A percentile compares a stretch with the other conserved stretches of the same genome.
Conservation (phyloP, 495 filamentous ascomycete genomes). For the Hypoxylon intermedium region DNA sequence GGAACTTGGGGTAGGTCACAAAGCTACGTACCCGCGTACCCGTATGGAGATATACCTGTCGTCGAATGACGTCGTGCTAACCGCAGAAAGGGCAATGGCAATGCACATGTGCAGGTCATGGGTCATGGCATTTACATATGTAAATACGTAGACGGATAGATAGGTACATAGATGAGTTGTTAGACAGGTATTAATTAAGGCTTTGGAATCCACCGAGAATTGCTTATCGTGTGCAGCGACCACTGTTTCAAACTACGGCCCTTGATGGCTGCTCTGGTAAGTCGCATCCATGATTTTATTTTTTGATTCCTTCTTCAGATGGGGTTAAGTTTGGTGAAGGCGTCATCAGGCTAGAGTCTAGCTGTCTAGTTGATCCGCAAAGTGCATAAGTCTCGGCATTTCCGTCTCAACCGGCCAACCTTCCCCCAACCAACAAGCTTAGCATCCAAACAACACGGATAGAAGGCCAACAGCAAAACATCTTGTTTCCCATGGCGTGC, state of each 20-base stretch:
- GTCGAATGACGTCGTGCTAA: conserved; percentile 26
- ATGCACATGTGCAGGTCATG: no score
- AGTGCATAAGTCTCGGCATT: background rate
- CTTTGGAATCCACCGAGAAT: no score
- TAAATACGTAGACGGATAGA: no score
- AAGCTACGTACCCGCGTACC: no score
- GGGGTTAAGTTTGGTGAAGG: background rate
- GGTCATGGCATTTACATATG: no score
- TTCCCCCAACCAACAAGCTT: no score
- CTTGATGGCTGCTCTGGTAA: conserved; percentile 60
- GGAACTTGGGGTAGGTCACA: no score
- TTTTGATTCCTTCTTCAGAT: background rate
- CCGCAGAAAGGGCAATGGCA: background rate
- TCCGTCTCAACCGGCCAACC: background rate
- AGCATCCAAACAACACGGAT: background rate
- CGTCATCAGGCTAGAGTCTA: background rate
- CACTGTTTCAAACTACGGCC: conserved; percentile 19
- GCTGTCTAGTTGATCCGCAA: background rate
- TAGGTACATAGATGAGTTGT: no score
- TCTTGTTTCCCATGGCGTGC: background rate
- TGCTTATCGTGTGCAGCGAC: conserved; percentile 7
- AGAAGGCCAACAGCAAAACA: background rate
- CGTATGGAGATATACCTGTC: background rate
- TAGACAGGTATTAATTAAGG: no score
- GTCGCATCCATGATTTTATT: conserved; percentile 9